These are phyloP conservation scores for Aristolochia fimbriata DNA, from an alignment of 164 flowering plant genomes.

Conservation along the genomic window DNA sequence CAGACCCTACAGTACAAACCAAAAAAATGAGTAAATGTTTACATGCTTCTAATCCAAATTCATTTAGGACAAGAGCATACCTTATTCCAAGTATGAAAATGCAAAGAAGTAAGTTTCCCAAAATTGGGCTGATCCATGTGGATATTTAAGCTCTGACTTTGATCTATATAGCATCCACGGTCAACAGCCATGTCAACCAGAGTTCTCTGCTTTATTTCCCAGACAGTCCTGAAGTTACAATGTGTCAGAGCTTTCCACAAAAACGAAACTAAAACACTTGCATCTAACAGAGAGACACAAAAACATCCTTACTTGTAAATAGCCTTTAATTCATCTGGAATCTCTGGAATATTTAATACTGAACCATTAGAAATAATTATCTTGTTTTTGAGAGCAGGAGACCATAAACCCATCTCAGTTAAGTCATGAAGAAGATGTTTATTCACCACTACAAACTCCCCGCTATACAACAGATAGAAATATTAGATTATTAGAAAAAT, in stretches of 20 bases:
- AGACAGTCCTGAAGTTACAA: slow-evolving; percentile 56
- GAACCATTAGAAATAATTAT: slow-evolving; percentile 84
- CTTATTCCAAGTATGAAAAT: slow-evolving; percentile 88
- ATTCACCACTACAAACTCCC: slow-evolving; percentile 97
- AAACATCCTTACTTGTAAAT: no score
- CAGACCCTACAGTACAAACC: slow-evolving; percentile 16
- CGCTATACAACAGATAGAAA: slow-evolving; percentile 34
- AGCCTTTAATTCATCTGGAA: slow-evolving; percentile 17
- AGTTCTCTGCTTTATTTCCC: slow-evolving; percentile 95
- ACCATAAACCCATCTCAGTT: slow-evolving; percentile 97
- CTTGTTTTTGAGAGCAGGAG: slow-evolving; percentile 74
- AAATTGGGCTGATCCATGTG: slow-evolving; percentile 95
- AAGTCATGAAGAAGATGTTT: slow-evolving; percentile 95
- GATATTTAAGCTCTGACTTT: slow-evolving; percentile 92
- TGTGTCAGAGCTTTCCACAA: slow-evolving; percentile 86
- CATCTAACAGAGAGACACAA: no score
- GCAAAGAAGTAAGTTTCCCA: slow-evolving; percentile 88
- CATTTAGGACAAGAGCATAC: no score
- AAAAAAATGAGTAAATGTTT: neutral
- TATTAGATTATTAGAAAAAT: neutral
- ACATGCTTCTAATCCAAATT: no score
- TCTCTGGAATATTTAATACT: slow-evolving; percentile 58
- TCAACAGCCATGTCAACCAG: slow-evolving; percentile 96
- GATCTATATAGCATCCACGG: slow-evolving; percentile 93
- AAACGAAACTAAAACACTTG: slow-evolving; percentile 6